phyloP scores from a whole-genome alignment of 176 grass and related monocot species.

The Zea luxurians region DNA sequence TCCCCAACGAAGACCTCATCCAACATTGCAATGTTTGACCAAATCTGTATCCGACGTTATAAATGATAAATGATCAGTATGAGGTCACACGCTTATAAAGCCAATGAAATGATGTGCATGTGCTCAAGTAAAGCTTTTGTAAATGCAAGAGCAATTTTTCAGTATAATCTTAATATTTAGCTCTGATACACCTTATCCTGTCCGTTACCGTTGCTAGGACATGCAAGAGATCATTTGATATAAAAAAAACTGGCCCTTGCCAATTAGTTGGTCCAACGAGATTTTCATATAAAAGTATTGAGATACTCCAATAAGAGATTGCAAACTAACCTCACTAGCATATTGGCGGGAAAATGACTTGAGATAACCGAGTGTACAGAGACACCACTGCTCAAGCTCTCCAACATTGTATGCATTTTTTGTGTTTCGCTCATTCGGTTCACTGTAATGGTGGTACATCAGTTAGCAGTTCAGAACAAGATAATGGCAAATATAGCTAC shows the following conservation, averaged over 20 bases:
- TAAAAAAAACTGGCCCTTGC: not conserved
- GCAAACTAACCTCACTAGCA: constrained; percentile 71
- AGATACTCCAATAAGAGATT: not conserved
- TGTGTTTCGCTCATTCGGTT: constrained; percentile 52
- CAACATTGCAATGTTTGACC: constrained; percentile 73
- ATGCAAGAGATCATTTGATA: not conserved
- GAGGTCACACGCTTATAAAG: not conserved
- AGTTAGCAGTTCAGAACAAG: constrained; percentile 9
- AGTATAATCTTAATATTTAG: not conserved
- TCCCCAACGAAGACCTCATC: constrained; percentile 64
- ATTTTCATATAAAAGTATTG: constrained; percentile 18
- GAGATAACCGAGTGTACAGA: constrained; percentile 83
- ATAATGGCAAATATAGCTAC: not conserved
- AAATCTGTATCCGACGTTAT: constrained; percentile 64
- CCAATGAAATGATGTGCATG: not conserved
- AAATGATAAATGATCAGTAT: constrained; percentile 20
- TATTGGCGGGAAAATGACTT: constrained; percentile 97
- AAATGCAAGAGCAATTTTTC: not conserved
- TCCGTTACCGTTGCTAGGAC: not conserved
- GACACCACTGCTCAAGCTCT: constrained; percentile 96
- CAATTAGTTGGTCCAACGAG: not conserved
- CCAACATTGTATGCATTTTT: constrained; percentile 54
- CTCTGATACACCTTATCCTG: not conserved
- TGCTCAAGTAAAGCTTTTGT: not conserved
- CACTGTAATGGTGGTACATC: constrained; percentile 42